Conservation (phyloP, 2,329 filamentous ascomycete species). For the Metarhizium robertsii region DNA sequence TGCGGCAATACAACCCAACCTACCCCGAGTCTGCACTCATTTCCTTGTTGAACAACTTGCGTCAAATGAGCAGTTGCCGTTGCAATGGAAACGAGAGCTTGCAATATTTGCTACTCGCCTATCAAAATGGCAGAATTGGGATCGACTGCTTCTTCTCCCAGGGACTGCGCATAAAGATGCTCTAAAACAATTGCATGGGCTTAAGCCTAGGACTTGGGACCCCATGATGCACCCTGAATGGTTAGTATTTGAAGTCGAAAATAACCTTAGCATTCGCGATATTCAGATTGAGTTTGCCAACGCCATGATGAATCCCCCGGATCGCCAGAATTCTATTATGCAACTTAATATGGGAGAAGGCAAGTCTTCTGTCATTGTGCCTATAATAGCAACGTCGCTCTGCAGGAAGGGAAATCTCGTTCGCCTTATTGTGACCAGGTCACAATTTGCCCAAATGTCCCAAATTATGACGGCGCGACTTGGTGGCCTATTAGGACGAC, state of each 20-base stretch:
- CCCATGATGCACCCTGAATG: constrained; percentile 42
- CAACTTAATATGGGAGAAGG: constrained; percentile 64
- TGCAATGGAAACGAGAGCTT: constrained; percentile 23
- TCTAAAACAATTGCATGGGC: constrained; percentile 23
- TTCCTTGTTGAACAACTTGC: neutral
- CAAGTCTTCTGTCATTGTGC: constrained; percentile 57
- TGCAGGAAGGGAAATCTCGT: constrained; percentile 39
- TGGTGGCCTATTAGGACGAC: neutral
- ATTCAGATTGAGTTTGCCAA: constrained; percentile 47
- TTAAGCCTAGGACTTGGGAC: constrained; percentile 38
- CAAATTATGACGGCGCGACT: neutral
- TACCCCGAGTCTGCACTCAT: neutral
- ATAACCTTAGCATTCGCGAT: constrained; percentile 45
- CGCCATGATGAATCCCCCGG: constrained; percentile 37
- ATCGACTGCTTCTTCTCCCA: constrained; percentile 22
- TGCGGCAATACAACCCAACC: neutral
- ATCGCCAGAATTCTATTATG: constrained; percentile 39
- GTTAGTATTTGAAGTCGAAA: constrained; percentile 55
- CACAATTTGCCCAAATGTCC: neutral
- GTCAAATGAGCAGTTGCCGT: neutral
- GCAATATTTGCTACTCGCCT: constrained; percentile 27
- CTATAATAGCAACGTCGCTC: constrained; percentile 45
- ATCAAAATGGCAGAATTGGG: constrained; percentile 26
- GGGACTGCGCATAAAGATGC: constrained; percentile 18
- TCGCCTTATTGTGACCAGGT: constrained; percentile 32